Percentiles rank a stretch among this genome's conserved stretches.
These are phyloP conservation scores for Lasiodiplodia theobromae DNA, from an alignment of 2,329 filamentous ascomycete species.

Conservation along the genomic window DNA sequence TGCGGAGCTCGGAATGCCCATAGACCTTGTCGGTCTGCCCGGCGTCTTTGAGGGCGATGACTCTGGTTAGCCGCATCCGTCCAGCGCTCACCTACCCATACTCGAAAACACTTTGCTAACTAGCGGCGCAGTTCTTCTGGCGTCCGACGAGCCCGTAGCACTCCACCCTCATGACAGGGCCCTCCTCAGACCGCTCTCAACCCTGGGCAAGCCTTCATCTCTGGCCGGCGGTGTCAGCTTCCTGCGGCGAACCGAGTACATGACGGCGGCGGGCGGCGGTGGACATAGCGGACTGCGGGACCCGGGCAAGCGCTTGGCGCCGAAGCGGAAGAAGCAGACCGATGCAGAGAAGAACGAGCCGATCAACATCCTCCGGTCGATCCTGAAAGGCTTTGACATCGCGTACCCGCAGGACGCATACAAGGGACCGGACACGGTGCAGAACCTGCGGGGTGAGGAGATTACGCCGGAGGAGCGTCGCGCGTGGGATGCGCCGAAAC, in stretches of 20 bases:
- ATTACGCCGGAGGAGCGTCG: constrained; percentile 61
- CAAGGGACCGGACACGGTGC: constrained; percentile 69
- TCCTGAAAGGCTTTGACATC: constrained; percentile 70
- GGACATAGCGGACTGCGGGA: constrained; percentile 48
- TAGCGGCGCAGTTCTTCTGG: constrained; percentile 73
- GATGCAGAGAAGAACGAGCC: constrained; percentile 62
- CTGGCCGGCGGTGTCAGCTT: constrained; percentile 85
- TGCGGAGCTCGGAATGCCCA: constrained; percentile 96
- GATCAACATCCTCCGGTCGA: constrained; percentile 65
- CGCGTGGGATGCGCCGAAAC: constrained; percentile 66
- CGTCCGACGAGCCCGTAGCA: constrained; percentile 72
- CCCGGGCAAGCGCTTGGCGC: constrained; percentile 47
- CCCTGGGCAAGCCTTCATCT: constrained; percentile 82
- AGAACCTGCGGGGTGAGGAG: constrained; percentile 61
- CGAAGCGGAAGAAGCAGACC: constrained; percentile 43
- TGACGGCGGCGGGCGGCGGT: constrained; percentile 63
- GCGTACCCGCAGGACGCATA: constrained; percentile 70
- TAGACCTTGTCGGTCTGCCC: constrained; percentile 93
- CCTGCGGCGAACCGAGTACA: constrained; percentile 95
- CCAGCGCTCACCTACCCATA: constrained; percentile 23
- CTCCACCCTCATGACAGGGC: constrained; percentile 84
- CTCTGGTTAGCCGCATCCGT: constrained; percentile 68
- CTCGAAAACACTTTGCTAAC: constrained; percentile 33
- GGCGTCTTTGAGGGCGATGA: constrained; percentile 96
- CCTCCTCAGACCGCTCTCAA: constrained; percentile 81